Evolutionary conservation across 306 rosid species (phyloP).

Genomic region (Trifolium dubium): DNA sequence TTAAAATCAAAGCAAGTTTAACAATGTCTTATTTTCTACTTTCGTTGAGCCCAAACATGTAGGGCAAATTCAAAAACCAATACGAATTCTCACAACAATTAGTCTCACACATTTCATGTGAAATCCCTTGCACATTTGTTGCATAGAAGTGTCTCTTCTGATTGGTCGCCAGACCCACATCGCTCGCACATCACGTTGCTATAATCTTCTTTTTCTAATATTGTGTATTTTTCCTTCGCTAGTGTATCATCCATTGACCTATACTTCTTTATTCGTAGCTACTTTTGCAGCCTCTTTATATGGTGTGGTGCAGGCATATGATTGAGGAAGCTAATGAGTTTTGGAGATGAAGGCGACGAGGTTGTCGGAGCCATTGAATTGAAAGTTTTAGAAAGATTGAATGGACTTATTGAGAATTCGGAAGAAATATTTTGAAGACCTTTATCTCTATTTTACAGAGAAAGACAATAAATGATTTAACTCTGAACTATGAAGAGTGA

Average conservation of each 20-base stretch:
- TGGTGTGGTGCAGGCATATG: conserved; percentile 59
- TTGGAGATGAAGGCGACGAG: conserved; percentile 52
- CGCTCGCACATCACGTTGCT: conserved; percentile 57
- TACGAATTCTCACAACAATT: conserved; percentile 75
- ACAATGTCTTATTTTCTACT: conserved; percentile 54
- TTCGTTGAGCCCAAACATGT: conserved; percentile 59
- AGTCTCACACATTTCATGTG: conserved; percentile 88
- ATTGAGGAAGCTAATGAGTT: conserved; percentile 55
- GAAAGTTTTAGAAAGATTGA: neutral
- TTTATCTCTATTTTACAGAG: neutral
- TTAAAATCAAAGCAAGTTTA: conserved; percentile 2
- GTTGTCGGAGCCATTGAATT: conserved; percentile 64
- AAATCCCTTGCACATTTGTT: conserved; percentile 80
- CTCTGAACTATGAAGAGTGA: too few relatives aligned
- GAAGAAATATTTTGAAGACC: neutral
- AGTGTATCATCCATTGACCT: conserved; percentile 56
- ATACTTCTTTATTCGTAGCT: conserved; percentile 50
- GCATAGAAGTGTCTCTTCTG: conserved; percentile 77
- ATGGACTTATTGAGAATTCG: conserved; percentile 50
- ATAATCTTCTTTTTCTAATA: conserved; percentile 55
- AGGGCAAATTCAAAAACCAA: conserved; percentile 87
- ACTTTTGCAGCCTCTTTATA: conserved; percentile 28
- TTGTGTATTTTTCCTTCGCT: conserved; percentile 56
- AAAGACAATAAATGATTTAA: conserved; percentile 47
- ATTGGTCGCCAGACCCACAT: conserved; percentile 71